Evolutionary conservation across 768 basidiomycete genomes (phyloP), one percentile per base, ranked within the genome.

Genomic region (Hypholoma sublateritium): DNA sequence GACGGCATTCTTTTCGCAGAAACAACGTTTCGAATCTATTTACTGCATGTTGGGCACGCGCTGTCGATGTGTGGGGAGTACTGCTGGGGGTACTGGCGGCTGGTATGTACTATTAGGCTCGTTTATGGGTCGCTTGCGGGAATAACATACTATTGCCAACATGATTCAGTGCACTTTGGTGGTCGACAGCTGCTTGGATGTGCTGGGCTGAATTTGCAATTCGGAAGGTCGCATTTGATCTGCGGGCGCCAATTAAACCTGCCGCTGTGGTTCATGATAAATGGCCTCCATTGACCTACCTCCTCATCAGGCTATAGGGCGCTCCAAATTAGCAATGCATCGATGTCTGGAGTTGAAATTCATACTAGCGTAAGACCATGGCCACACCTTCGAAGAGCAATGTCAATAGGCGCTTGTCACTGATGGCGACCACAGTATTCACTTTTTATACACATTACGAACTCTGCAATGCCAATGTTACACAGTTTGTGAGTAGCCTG

Each of bases 91-190:
- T 75, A 85, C 65, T 86, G 83, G 43, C 72, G 84, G 61, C 85
- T 87, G 65, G 64, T 57, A 66, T 58, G 67, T 68, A 62, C 56
- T 17, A 55, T 62, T 58, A 64, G 63, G 42, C 32, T 42, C 45
- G 43, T 41, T 53, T 46, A 57, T 34, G 24, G 22, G 39, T 35
- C 14, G 43, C 49, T 42, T 21, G 47, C 28, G 28, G 53, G 54
- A 53, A 60, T 55, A 47, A 74, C 86, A 63, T 69, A 88, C 86
- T 88, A 87, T 69, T 88, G 87, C 85, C 86, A 87, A 68, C 87
- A 88, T 55, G 76, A 78, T 59, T 77, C 68, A 59, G 70, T 76
- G 65, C 87, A 88, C 43, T 69, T 61, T 35, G 83, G 82, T 3
- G 80, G 77, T 46, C 63, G 54, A 67, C 87, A 88, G 36, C 71